phyloP scores from a whole-genome alignment of 345 rosid species.

The Rhodomyrtus tomentosa region DNA sequence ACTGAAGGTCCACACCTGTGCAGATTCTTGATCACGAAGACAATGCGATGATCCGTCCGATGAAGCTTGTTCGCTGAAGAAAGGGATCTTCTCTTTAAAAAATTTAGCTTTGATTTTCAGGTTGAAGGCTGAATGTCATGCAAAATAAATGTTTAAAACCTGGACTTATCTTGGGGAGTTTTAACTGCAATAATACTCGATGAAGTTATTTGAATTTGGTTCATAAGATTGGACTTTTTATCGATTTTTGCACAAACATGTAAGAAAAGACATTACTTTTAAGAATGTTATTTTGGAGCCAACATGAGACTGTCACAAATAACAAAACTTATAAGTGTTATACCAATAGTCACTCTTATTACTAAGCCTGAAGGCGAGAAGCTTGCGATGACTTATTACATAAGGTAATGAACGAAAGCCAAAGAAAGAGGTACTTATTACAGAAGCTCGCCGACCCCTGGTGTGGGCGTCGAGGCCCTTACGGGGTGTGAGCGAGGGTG shows the following conservation, averaged over 20 bases:
- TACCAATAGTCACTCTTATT: neutral
- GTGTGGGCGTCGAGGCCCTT: too few relatives aligned
- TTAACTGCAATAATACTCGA: neutral
- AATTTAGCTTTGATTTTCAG: neutral
- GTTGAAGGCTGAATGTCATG: neutral
- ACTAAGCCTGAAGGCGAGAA: neutral
- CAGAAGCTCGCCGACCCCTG: too few relatives aligned
- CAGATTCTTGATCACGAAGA: conserved; percentile 95
- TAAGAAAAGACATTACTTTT: neutral
- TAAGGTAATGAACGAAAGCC: neutral
- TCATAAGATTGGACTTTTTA: neutral
- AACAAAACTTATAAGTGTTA: neutral
- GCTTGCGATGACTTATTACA: neutral
- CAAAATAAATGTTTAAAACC: neutral
- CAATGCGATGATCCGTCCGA: conserved; percentile 82
- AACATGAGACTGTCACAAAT: neutral
- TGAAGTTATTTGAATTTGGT: neutral
- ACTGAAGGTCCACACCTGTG: neutral
- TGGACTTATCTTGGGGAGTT: neutral
- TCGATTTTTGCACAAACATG: neutral
- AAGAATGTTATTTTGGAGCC: neutral
- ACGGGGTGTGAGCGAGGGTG: too few relatives aligned
- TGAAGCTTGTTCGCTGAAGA: conserved; percentile 22
- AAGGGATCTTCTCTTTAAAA: neutral
- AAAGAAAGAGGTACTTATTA: neutral